These are phyloP conservation scores for Saccharomyces pastorianus DNA, from an alignment of 1,139 yeast genomes.

Conservation along the genomic window DNA sequence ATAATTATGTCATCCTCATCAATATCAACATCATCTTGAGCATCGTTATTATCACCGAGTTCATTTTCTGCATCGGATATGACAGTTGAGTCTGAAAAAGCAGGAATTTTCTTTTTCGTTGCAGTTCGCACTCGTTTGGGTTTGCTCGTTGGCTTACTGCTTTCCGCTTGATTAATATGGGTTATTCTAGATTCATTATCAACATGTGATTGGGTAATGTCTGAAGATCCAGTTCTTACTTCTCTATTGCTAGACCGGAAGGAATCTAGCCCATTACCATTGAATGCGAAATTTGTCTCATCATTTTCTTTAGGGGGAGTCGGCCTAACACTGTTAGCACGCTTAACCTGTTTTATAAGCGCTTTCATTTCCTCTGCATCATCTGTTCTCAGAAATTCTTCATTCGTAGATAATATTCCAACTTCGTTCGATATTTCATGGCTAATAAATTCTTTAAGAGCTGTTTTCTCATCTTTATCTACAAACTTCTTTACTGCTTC, in stretches of 20 bases:
- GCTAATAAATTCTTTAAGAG: constrained; percentile 62
- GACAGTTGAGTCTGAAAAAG: constrained; percentile 7
- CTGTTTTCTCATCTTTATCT: constrained; percentile 72
- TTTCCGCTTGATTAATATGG: constrained; percentile 2
- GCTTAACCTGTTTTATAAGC: constrained; percentile 25
- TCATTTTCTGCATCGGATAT: constrained; percentile 11
- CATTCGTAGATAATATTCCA: constrained; percentile 42
- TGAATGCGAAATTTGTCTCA: neutral
- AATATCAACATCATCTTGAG: constrained; percentile 4
- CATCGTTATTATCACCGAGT: constrained; percentile 8
- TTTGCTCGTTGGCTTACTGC: neutral
- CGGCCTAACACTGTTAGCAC: constrained; percentile 13
- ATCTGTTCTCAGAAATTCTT: constrained; percentile 32
- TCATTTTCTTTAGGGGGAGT: neutral
- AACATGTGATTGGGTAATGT: neutral
- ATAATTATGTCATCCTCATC: constrained; percentile 8
- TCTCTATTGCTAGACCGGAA: neutral
- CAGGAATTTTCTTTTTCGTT: constrained; percentile 5
- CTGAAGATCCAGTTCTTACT: neutral
- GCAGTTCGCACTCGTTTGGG: neutral
- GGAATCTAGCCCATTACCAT: neutral
- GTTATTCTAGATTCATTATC: neutral
- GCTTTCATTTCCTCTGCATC: constrained; percentile 30
- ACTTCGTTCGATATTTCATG: constrained; percentile 58
- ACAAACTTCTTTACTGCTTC: constrained; percentile 66